These are phyloP conservation scores for Plectosphaerella cucumerina DNA, from an alignment of 2,329 filamentous ascomycete genomes.

Conservation along the genomic window DNA sequence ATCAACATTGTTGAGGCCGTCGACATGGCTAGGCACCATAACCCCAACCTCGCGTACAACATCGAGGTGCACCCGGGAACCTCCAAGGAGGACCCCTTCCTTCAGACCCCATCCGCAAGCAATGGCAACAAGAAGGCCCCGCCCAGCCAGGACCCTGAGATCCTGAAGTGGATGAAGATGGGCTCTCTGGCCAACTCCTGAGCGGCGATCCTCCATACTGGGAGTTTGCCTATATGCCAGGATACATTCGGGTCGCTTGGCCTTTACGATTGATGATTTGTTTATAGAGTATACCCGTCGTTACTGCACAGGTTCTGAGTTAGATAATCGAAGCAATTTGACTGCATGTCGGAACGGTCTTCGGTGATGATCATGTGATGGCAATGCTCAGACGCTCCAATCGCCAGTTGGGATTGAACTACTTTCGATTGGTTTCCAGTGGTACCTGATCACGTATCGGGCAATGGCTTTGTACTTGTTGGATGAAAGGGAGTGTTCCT, in stretches of 20 bases:
- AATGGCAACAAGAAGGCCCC: conserved; percentile 22
- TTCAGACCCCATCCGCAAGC: conserved; percentile 20
- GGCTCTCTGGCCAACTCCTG: not conserved
- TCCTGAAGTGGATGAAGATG: conserved; percentile 19
- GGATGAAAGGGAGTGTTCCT: too few relatives aligned
- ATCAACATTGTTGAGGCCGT: conserved; percentile 10
- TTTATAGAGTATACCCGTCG: not conserved
- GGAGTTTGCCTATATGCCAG: not conserved
- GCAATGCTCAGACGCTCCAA: too few relatives aligned
- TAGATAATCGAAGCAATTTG: not conserved
- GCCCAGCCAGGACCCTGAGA: conserved; percentile 33
- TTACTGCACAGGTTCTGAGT: not conserved
- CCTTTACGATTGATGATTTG: not conserved
- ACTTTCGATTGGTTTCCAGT: too few relatives aligned
- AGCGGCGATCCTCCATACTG: not conserved
- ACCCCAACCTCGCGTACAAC: conserved; percentile 6
- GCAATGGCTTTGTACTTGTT: too few relatives aligned
- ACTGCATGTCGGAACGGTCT: too few relatives aligned
- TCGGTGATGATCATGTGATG: too few relatives aligned
- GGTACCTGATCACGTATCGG: too few relatives aligned
- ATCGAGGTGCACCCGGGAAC: conserved; percentile 38
- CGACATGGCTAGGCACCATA: conserved; percentile 8
- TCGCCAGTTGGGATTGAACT: too few relatives aligned
- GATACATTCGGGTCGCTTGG: not conserved
- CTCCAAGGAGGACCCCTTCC: conserved; percentile 31